phyloP scores from a whole-genome alignment of 2,329 filamentous ascomycete species.

The Colletotrichum eleusines region DNA sequence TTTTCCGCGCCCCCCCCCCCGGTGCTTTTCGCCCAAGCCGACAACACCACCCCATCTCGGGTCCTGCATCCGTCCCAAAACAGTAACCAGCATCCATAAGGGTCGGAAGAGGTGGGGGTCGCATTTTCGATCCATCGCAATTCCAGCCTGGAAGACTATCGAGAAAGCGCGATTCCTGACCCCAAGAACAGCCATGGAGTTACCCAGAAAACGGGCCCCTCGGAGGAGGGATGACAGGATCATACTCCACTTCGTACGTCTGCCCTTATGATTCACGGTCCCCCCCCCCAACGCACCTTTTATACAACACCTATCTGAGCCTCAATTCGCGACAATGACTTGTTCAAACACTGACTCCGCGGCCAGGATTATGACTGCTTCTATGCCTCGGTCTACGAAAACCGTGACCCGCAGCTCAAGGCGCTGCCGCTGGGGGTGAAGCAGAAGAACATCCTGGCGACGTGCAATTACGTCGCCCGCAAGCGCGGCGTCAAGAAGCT shows the following conservation, averaged over 20 bases:
- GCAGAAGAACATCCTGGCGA: conserved; percentile 93
- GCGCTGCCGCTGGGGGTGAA: conserved; percentile 83
- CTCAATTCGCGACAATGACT: conserved; percentile 11
- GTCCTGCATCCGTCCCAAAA: conserved; percentile 6
- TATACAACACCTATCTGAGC: conserved; percentile 17
- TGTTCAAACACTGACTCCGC: conserved; percentile 12
- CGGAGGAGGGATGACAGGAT: conserved; percentile 72
- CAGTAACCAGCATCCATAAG: conserved; percentile 14
- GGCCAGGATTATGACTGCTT: conserved; percentile 86
- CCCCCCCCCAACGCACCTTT: conserved; percentile 33
- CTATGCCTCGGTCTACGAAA: conserved; percentile 92
- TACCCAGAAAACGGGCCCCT: conserved; percentile 49
- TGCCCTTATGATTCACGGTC: conserved; percentile 4
- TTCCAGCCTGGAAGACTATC: background rate
- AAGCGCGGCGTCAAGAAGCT: conserved; percentile 81
- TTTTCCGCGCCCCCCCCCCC: conserved; percentile 16
- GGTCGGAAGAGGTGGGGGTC: conserved; percentile 19
- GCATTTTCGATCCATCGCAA: background rate
- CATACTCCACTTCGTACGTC: conserved; percentile 83
- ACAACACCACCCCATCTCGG: conserved; percentile 24
- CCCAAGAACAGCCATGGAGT: conserved; percentile 47
- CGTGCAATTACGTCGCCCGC: conserved; percentile 93
- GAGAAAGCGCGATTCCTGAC: conserved; percentile 8
- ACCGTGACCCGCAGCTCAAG: conserved; percentile 79
- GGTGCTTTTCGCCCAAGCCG: conserved; percentile 10